phyloP scores from a whole-genome alignment of 768 basidiomycete genomes.

The Multifurca ochricompacta region DNA sequence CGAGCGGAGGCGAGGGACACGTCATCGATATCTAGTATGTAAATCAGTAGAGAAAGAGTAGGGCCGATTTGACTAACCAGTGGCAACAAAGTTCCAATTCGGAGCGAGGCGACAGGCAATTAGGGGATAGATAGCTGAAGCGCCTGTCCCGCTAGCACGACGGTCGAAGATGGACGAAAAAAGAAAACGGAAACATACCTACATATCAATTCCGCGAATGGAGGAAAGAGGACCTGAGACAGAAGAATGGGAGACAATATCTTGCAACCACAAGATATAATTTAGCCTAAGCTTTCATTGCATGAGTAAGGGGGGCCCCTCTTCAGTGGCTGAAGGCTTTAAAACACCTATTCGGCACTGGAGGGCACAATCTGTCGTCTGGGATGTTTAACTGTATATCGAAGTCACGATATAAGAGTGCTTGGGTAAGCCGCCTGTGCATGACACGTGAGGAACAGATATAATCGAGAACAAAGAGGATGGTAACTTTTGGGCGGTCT shows the following conservation, averaged over 20 bases:
- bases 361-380: conserved; percentile 74
- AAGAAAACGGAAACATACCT: conserved; percentile 21
- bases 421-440: conserved; percentile 67
- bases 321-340: not conserved
- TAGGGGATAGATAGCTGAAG: conserved; percentile 84
- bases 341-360: conserved; percentile 38
- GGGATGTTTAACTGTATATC: conserved; percentile 53
- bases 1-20: conserved; percentile 49
- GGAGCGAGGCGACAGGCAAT: conserved; percentile 50
- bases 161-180: not conserved
- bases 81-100: conserved; percentile 56
- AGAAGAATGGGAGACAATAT: conserved; percentile 33
- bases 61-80: conserved; percentile 38
- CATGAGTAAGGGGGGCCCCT: not conserved
- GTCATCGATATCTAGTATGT: conserved; percentile 57
- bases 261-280: conserved; percentile 81
- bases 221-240: not conserved
- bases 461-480: not conserved
- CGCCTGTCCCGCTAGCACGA: conserved; percentile 73
- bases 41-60: not conserved
- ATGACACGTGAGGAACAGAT: conserved; percentile 14
- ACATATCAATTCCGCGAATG: conserved; percentile 72
- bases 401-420: conserved; percentile 72
- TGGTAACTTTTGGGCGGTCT: conserved; percentile 56
- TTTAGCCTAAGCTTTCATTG: conserved; percentile 50